Evolutionary conservation across 805 yeast species (phyloP), one percentile per base, ranked within the genome.

Genomic region (Priceomyces haplophilus): DNA sequence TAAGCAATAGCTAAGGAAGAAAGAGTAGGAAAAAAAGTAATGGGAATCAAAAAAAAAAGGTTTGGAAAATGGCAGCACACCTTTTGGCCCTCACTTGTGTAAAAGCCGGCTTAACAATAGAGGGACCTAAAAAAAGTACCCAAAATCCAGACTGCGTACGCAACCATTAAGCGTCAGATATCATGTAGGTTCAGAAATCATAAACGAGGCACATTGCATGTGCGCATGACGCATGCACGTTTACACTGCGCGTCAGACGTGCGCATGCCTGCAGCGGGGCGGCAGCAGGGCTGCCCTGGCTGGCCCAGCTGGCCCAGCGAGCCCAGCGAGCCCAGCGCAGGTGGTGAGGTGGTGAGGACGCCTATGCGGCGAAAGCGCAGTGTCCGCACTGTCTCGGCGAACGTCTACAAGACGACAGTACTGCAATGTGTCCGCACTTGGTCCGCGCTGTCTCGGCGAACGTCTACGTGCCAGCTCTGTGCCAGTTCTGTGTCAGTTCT

Each of bases 131-230:
- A 34, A 34, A 19, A 19, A 13, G n/a, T 11, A 8, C 16, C 20
- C 27, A 34, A 34, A 33, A 8, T 19, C n/a, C 38, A 34, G 24
- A 15, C 29, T 15, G 27, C 38, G 18, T 34, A 34, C 27, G 12
- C 20, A 21, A 12, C 31, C 8, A 12, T 12, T 27, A 27, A 11
- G 31, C 31, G 31, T 27, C 31, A 27, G 31, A 27, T 27, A 27
- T 27, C 31, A 34, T 34, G 38, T 34, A 34, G 38, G 27, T 34
- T 19, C 27, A 33, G 29, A 8, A 20, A 19, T 34, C 29, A 34
- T 32, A 32, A 32, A 32, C 35, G 35, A 32, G 12, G 20, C 20
- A 27, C 15, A 10, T 15, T 27, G 5, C 5, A 6, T 27, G n/a
- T 10, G 15, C 31, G n/a, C 8, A 27, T 27, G 4, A 27, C 31